Evolutionary conservation across 768 basidiomycete species (phyloP).

Genomic region (Paxillus involutus): DNA sequence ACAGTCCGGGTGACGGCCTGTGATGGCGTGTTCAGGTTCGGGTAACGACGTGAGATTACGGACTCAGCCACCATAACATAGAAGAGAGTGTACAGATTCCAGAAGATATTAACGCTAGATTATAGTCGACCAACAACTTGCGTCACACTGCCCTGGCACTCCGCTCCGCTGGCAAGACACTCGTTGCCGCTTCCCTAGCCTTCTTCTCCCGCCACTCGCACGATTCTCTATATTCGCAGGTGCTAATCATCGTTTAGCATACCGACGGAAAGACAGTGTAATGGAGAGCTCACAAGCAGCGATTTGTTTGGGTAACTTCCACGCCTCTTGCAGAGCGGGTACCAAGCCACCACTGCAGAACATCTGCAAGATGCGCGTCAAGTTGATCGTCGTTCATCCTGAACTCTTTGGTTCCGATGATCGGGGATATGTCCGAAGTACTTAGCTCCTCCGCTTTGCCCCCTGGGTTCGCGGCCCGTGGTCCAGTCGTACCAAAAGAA

Average conservation of each 20-base stretch:
- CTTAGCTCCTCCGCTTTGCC: not conserved
- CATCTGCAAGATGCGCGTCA: conserved; percentile 48
- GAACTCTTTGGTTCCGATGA: conserved; percentile 71
- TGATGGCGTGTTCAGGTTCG: too few species aligned
- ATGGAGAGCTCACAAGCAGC: conserved; percentile 61
- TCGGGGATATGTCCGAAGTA: conserved; percentile 25
- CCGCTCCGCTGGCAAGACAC: not conserved
- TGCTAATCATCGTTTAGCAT: conserved; percentile 34
- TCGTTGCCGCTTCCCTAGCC: conserved; percentile 38
- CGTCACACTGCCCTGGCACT: not conserved
- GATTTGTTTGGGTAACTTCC: conserved; percentile 48
- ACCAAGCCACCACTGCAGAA: conserved; percentile 79
- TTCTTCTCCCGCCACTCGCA: conserved; percentile 76
- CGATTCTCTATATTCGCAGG: conserved; percentile 70
- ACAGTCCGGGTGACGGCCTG: too few species aligned
- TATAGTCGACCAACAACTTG: not conserved
- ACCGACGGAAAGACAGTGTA: not conserved
- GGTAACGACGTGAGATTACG: too few species aligned
- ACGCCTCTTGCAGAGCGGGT: conserved; percentile 71
- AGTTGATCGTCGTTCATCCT: conserved; percentile 52
- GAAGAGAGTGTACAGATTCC: not conserved
- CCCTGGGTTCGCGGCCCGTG: not conserved
- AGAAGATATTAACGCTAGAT: not conserved
- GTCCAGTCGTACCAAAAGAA: not conserved
- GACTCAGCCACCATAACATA: too few species aligned